Conservation (phyloP, 345 rosid species). For the Alliaria petiolata region DNA sequence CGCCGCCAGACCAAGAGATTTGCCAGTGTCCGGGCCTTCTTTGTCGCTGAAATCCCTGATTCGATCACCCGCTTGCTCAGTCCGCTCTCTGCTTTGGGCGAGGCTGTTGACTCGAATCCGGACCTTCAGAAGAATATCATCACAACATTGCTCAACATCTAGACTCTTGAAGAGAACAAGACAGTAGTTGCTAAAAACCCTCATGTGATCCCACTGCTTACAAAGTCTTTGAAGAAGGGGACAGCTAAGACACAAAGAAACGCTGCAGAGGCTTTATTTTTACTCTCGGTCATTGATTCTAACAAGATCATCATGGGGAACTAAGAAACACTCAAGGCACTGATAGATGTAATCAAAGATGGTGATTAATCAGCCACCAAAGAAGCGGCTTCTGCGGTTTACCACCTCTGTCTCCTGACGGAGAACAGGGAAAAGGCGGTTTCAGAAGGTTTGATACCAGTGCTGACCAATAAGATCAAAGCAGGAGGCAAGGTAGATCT, state of each 20-base stretch:
- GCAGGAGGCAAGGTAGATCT: constrained; percentile 39
- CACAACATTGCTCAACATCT: constrained; percentile 44
- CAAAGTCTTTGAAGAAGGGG: constrained; percentile 36
- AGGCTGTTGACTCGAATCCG: constrained; percentile 20
- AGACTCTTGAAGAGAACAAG: constrained; percentile 37
- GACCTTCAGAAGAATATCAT: constrained; percentile 30
- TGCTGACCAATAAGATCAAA: constrained; percentile 37
- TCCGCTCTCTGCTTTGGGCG: constrained; percentile 30
- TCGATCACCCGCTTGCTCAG: constrained; percentile 39
- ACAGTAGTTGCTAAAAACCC: constrained; percentile 37
- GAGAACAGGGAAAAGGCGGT: constrained; percentile 45
- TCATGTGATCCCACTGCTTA: constrained; percentile 38
- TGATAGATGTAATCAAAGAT: constrained; percentile 42
- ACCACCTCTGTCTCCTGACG: constrained; percentile 27
- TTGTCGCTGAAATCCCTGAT: constrained; percentile 28
- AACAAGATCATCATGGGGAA: constrained; percentile 41
- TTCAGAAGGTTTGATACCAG: constrained; percentile 37
- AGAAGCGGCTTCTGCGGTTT: constrained; percentile 49
- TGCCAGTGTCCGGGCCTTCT: constrained; percentile 38
- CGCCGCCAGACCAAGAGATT: constrained; percentile 42
- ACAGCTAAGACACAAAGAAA: constrained; percentile 42
- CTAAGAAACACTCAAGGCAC: constrained; percentile 46
- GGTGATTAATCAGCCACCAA: constrained; percentile 39
- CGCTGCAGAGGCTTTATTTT: constrained; percentile 47
- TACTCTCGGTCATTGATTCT: constrained; percentile 32